Evolutionary conservation across 2,329 filamentous ascomycete genomes (phyloP).

Genomic region (Diaporthe citri): DNA sequence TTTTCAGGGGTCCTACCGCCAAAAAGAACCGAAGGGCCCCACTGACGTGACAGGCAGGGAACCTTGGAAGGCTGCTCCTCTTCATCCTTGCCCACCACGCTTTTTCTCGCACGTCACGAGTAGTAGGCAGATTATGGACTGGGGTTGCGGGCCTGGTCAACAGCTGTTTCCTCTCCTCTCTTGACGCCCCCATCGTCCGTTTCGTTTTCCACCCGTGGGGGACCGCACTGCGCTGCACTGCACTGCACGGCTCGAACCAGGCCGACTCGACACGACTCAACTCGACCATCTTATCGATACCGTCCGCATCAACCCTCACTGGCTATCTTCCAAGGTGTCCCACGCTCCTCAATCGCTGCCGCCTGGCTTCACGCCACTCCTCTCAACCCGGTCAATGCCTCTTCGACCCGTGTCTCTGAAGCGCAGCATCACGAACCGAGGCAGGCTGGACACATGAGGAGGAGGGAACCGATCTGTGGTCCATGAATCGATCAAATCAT

Average conservation of each 20-base stretch:
- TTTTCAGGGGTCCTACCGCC: constrained; percentile 25
- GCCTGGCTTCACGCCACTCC: neutral
- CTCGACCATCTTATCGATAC: constrained; percentile 32
- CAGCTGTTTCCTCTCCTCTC: neutral
- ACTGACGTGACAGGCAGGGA: constrained; percentile 22
- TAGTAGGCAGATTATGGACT: constrained; percentile 1
- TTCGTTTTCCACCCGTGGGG: neutral
- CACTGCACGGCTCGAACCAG: constrained; percentile 1
- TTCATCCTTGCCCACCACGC: constrained; percentile 20
- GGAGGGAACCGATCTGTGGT: constrained; percentile 34
- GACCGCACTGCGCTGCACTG: neutral
- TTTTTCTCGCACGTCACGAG: constrained; percentile 19
- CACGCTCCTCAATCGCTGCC: neutral
- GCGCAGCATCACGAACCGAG: constrained; percentile 20
- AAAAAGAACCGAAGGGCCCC: constrained; percentile 2
- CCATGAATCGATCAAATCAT: constrained; percentile 45
- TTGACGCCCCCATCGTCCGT: neutral
- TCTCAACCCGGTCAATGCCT: constrained; percentile 28
- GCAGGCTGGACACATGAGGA: constrained; percentile 34
- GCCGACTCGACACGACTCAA: neutral
- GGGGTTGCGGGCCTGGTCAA: constrained; percentile 17
- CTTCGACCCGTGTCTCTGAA: constrained; percentile 12
- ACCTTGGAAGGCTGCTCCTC: neutral
- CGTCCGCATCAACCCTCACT: neutral
- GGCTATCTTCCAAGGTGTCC: neutral